Evolutionary conservation across 139 green algal species (phyloP).

Genomic region (Auxenochlorella pyrenoidosa): DNA sequence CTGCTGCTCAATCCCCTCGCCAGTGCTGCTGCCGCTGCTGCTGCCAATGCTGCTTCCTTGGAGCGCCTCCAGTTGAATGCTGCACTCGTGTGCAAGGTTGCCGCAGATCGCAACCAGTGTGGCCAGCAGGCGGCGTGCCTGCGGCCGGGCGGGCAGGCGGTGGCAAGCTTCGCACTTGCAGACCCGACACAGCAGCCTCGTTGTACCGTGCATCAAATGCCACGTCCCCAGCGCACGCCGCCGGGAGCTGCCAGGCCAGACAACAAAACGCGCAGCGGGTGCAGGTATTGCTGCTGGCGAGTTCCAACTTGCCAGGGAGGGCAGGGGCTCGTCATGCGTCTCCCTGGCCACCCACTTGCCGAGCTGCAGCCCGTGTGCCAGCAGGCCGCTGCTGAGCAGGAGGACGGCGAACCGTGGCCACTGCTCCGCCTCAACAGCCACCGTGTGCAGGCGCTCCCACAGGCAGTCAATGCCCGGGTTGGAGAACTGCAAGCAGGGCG

Average conservation of each 20-base stretch:
- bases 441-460: not conserved
- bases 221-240: not conserved
- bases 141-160: not conserved
- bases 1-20: not conserved
- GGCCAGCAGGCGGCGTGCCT: not conserved
- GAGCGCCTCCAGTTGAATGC: not conserved
- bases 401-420: not conserved
- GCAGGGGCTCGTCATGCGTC: not conserved
- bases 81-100: not conserved
- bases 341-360: not conserved
- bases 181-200: not conserved
- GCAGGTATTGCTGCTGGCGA: no score
- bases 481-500: not conserved
- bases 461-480: not conserved
- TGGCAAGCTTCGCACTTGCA: not conserved
- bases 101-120: not conserved
- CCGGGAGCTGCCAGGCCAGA: not conserved
- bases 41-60: not conserved
- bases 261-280: not conserved
- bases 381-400: not conserved
- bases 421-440: not conserved
- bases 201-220: not conserved
- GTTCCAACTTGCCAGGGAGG: not conserved
- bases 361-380: not conserved
- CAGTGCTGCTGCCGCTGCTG: not conserved